A percentile compares a stretch with the other conserved stretches of the same genome.
Conservation (phyloP, 23 red algal species). For the Gracilaria caudata region DNA sequence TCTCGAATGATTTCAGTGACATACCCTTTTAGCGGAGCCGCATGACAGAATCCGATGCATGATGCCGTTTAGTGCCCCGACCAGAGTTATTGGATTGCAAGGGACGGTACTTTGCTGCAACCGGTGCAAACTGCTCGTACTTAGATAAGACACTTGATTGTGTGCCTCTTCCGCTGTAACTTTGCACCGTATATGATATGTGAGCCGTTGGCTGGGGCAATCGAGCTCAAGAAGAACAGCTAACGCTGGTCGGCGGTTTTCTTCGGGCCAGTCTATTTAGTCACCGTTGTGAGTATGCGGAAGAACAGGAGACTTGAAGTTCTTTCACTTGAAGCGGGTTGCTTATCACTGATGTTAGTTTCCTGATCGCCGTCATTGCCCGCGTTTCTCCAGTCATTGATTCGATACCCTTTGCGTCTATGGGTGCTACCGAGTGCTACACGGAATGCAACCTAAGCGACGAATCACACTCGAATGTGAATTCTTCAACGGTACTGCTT, state of each 20-base stretch:
- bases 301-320: neutral
- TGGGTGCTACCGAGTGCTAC: neutral
- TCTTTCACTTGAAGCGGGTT: neutral
- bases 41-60: neutral
- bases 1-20: neutral
- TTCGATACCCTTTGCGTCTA: neutral
- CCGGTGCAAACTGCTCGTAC: neutral
- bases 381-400: neutral
- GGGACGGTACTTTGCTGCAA: neutral
- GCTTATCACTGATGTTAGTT: neutral
- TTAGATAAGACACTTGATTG: neutral
- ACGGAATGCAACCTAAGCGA: neutral
- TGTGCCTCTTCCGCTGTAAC: neutral
- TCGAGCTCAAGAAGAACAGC: neutral
- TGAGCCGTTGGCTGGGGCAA: neutral
- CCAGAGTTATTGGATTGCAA: neutral
- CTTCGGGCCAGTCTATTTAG: slow-evolving; percentile 9
- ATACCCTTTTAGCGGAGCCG: neutral
- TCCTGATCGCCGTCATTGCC: neutral
- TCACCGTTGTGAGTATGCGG: neutral
- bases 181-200: neutral
- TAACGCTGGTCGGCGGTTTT: neutral
- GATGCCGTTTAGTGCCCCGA: slow-evolving; percentile 5
- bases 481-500: neutral
- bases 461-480: neutral